Evolutionary conservation across 345 rosid genomes (phyloP), one percentile per base, ranked within the genome.

Genomic region (Moricandia moricandioides): DNA sequence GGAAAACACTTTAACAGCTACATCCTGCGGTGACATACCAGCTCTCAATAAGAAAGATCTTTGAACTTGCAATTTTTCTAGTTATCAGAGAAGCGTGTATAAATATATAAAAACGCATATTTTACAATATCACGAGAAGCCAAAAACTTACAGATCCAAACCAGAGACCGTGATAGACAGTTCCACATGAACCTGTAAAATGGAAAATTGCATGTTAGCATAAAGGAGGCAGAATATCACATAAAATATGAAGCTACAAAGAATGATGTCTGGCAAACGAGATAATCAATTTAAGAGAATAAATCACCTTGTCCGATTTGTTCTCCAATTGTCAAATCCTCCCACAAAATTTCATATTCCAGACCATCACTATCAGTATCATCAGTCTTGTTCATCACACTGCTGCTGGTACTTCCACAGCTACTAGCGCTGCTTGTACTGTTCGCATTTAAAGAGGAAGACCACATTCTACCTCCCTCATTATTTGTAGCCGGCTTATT

Each of bases 151-250:
- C 99, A 71, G 99, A 95, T 90, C 95, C 99, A 79, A 84, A 95
- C 99, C 99, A 95, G 84, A 95, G 89, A 56, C 90, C 97, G 61
- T 90, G 97, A 79, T 92, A 92, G 16, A 95, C 99, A 40, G 96
- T 95, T 71, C 99, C 99, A 66, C 99, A 95, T 80, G 97, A 92
- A 81, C 99, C 99, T 95, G 92, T 54, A 37, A 39, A 35, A 67
- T 73, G 58, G 66, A 83, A 74, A 72, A 43, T 4, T 37, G 69
- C 55, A 56, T 31, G 52, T 78, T 60, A 71, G 81, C 56, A 49
- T 8, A 58, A 65, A 4, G 2, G 33, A 66, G 75, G 77, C 69
- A 69, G 47, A 62, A 34, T 54, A 70, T 79, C 56, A 83, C 73
- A 68, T 34, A 66, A 37, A 6, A 35, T 60, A 67, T 56, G n/a